Evolutionary conservation across 2,329 filamentous ascomycete genomes (phyloP).

Genomic region (Hymenoscyphus albidus): DNA sequence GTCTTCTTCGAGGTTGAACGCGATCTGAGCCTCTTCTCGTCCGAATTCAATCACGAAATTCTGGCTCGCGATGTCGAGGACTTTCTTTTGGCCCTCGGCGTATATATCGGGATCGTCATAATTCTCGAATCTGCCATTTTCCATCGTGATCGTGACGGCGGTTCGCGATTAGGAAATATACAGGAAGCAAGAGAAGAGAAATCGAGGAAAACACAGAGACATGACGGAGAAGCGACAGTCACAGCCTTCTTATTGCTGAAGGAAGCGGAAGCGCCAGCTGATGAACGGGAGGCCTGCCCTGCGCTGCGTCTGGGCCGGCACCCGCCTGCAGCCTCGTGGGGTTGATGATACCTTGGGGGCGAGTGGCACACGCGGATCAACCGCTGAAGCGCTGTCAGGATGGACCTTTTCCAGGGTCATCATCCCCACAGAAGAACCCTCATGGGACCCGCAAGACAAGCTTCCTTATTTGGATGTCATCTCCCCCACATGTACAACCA

Average conservation of each 20-base stretch:
- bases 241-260: neutral
- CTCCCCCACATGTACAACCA: too few species aligned
- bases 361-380: neutral
- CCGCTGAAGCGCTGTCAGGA: neutral
- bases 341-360: neutral
- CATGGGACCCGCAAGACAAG: too few species aligned
- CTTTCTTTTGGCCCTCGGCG: conserved; percentile 40
- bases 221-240: conserved; percentile 15
- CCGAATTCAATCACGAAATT: conserved; percentile 68
- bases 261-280: conserved; percentile 1
- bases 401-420: neutral
- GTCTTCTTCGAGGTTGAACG: conserved; percentile 47
- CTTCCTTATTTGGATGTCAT: too few species aligned
- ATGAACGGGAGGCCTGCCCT: neutral
- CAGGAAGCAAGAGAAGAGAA: neutral
- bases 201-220: neutral
- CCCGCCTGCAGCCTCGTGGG: conserved; percentile 9
- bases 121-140: conserved; percentile 33
- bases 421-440: neutral
- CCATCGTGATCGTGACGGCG: conserved; percentile 17
- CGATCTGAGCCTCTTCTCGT: conserved; percentile 50
- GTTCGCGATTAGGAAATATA: neutral
- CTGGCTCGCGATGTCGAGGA: conserved; percentile 39
- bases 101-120: conserved; percentile 52
- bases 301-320: neutral